phyloP scores from a whole-genome alignment of 768 basidiomycete species.

The Lactarius deliciosus region DNA sequence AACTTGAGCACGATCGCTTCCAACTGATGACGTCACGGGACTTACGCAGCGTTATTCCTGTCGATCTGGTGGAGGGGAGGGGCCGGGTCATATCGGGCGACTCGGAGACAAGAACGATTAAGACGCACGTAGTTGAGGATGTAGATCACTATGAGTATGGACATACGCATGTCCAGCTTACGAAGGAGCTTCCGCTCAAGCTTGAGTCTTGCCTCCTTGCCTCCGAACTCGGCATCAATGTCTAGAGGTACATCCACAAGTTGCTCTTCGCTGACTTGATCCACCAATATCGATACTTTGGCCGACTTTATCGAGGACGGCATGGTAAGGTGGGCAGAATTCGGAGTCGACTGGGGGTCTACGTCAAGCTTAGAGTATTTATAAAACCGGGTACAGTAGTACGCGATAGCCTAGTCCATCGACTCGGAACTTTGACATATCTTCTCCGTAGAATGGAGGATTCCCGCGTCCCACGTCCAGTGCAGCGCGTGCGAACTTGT shows the following conservation, averaged over 20 bases:
- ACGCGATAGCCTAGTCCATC: neutral
- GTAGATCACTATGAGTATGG: constrained; percentile 47
- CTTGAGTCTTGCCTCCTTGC: constrained; percentile 38
- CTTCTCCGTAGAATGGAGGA: constrained; percentile 2
- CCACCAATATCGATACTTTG: neutral
- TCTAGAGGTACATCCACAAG: constrained; percentile 7
- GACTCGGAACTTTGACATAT: neutral
- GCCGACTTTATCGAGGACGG: constrained; percentile 20
- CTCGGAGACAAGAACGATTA: neutral
- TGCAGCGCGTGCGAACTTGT: neutral
- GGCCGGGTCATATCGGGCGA: constrained; percentile 6
- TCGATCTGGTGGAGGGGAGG: constrained; percentile 48
- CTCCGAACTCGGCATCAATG: constrained; percentile 40
- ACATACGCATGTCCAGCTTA: constrained; percentile 46
- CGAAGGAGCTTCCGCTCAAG: constrained; percentile 46
- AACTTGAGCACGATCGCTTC: neutral
- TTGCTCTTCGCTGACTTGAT: neutral
- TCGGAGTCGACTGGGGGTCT: neutral
- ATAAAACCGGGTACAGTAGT: neutral
- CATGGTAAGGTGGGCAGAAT: constrained; percentile 18
- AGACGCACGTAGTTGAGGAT: constrained; percentile 47
- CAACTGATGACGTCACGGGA: constrained; percentile 1
- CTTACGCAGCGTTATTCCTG: constrained; percentile 67
- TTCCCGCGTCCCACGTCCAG: neutral
- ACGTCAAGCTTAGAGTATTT: neutral